Base-by-base conservation (phyloP, 2,329 filamentous ascomycete species). In the Coniochaeta sp. region DNA sequence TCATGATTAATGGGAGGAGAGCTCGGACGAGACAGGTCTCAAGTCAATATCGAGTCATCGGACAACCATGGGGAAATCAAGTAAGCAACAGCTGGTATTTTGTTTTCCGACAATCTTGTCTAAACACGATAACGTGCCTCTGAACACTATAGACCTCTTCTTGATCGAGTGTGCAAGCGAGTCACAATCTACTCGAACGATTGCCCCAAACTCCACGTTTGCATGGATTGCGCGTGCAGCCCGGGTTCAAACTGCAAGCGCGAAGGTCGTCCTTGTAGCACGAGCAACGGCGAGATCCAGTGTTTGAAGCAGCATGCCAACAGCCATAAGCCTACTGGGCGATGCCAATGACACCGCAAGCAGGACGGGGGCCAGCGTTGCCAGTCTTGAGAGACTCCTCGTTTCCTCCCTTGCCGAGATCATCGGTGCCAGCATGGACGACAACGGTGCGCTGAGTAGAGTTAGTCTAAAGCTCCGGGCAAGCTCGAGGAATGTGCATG, bases 311-410 rank as follows among this genome's bases (percentile, higher is more conserved):
- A 26, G 24, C 42, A 24, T 10, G 22, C 9, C 28, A 55, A 28
- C 26, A 55, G 17, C 26, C 26, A 4, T 22, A 6, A 30, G 61
- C 73, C 81, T 90, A 92, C 73, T 82, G 80, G 73, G 90, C 87
- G 80, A 96, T 95, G 69, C 91, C 91, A 75, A 96, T 96, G 74
- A 96, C 92, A 90, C 95, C 95, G 80, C 95, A 99, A 75, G 95
- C 95, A 74, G 95, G 95, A 74, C 95, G 91, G 69, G 81, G 77
- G 71, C 95, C 95, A 74, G 95, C 95, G 76, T 98, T 99, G 68
- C 95, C 95, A 66, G 95, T 99, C 89, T 96, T 97, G 83, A 96
- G 91, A 72, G 91, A 96, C 83, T 98, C 92, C 80, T 93, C 91
- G 80, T 90, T 88, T 69, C 80, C 90, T 72, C 92, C 92, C 84